Evolutionary conservation across 139 green algal genomes (phyloP), one percentile per base, ranked within the genome.

Genomic region (Nannochloris sp.): DNA sequence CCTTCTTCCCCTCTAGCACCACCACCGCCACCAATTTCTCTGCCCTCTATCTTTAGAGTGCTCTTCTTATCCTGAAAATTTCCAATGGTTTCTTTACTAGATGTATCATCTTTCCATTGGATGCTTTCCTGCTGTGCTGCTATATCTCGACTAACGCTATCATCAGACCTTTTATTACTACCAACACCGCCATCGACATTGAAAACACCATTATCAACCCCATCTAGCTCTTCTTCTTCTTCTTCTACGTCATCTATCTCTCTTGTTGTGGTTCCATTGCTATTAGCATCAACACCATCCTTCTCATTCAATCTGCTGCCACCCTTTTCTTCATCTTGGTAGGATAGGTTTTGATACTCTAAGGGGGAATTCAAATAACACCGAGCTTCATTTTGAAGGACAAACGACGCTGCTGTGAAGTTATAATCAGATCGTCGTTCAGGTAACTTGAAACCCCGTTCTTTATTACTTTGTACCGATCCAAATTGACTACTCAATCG

Each of bases 381-480:
- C 32, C 67, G 53, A 3, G 84, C 53, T 10, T 69, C 59, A 44
- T 77, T 38, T 29, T 38, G 45, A 35, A 90, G 75, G 51, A 90
- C 81, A 3, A 63, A 81, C 24, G 78, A 88, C 25, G 78, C 70
- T 8, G 60, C 48, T 25, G 74, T 79, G 37, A 89, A 84, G 54
- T 90, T 86, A 4, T 82, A 74, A 47, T 83, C 74, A 6, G 54
- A 34, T 12, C 71, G 59, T 14, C 84, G 74, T 30, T 33, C 27
- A 1, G 77, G 80, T 25, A 84, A 63, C 34, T 56, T 47, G 2
- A 51, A 51, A 23, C 14, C 27, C 37, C 6, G 45, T 10, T 13
- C n/a, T 30, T 14, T 38, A 23, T 24, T n/a, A 9, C 30, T 60
- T 35, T 15, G 14, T 38, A 74, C 72, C 24, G 27, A 53, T 13